Percentiles rank a stretch among this genome's conserved stretches.
These are phyloP conservation scores for Periglandula ipomoeae DNA, from an alignment of 2,329 filamentous ascomycete genomes.

Conservation along the genomic window DNA sequence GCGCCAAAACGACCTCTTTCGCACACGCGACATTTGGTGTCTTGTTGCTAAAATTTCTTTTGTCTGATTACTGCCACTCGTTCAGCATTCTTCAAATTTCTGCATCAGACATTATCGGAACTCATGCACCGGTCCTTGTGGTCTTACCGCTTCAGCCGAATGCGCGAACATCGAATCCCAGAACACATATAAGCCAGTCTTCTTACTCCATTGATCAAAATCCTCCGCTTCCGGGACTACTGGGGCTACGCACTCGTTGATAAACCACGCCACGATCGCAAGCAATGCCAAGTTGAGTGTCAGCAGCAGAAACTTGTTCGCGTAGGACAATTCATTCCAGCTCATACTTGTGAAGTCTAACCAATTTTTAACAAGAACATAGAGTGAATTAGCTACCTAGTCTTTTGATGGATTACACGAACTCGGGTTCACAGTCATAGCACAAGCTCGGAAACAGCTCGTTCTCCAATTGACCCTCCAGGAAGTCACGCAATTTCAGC, in stretches of 20 bases:
- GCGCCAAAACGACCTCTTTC: too few relatives aligned
- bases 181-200: background rate
- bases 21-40: too few relatives aligned
- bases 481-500: background rate
- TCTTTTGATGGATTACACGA: background rate
- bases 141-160: background rate
- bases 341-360: background rate
- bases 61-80: too few relatives aligned
- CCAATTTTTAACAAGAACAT: too few relatives aligned
- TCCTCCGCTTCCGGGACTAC: background rate
- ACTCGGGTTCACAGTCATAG: background rate
- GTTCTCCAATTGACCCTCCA: background rate
- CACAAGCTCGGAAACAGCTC: background rate
- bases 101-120: background rate
- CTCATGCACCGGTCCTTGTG: background rate
- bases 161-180: conserved; percentile 1
- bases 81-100: too few relatives aligned
- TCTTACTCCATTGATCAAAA: background rate
- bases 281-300: background rate
- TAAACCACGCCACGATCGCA: background rate
- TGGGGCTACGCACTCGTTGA: background rate
- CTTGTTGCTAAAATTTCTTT: too few relatives aligned
- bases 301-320: background rate
- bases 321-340: background rate
- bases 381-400: background rate